Evolutionary conservation across 768 basidiomycete species (phyloP), one percentile per base, ranked within the genome.

Genomic region (Tricholoma sp.): DNA sequence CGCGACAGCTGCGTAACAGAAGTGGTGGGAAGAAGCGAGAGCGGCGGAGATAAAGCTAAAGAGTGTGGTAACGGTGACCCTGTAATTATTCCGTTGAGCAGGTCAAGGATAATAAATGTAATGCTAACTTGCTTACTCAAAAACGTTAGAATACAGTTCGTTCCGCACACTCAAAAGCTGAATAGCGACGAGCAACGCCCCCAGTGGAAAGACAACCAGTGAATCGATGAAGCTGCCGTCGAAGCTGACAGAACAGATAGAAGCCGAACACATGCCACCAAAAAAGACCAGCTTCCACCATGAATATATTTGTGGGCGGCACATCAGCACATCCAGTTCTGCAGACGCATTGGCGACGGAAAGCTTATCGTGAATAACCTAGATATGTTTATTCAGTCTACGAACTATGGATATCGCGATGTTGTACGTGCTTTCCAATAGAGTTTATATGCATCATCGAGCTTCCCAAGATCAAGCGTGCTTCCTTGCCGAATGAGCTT

Each of bases 321-420:
- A 78, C 91, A 94, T 93, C 54, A 94, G 74, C 31, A 71, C 66
- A 64, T 92, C 88, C n/a, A 94, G 76, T 52, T 82, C 78, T 16
- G 76, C 72, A 2, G 83, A 84, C 1, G 91, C 92, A 29, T 85
- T 84, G 5, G 86, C 83, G 12, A 91, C 91, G 0, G 84, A 85
- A 50, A 88, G 75, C 41, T 83, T 76, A 65, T 94, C 91, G 62
- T 92, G 89, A n/a, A 92, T 91, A 61, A 93, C 91, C 82, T 87
- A 59, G 16, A n/a, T 12, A 34, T 22, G 11, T 16, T 24, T 9
- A n/a, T 4, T 29, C n/a, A 29, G 27, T 7, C 11, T 24, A 24
- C 6, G 3, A 49, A 27, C n/a, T n/a, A n/a, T n/a, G n/a, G n/a
- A n/a, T n/a, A n/a, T 10, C 2, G 8, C 11, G 22, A 24, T 9